Evolutionary conservation across 2,329 filamentous ascomycete species (phyloP).

Genomic region (Ascomycota sp.): DNA sequence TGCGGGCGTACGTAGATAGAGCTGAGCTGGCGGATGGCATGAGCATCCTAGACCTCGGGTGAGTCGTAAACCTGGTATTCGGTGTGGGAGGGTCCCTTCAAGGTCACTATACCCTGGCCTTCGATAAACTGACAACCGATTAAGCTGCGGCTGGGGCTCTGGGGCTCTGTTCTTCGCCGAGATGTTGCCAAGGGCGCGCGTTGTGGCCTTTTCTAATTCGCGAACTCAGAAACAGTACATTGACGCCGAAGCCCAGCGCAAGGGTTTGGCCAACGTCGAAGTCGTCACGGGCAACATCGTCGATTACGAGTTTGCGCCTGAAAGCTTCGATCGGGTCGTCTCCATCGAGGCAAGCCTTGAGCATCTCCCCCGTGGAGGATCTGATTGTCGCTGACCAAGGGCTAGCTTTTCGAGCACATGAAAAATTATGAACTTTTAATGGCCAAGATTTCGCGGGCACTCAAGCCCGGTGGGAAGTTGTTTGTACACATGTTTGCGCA

Average conservation of each 20-base stretch:
- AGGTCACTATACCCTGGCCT: too few species aligned
- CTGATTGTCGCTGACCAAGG: background rate
- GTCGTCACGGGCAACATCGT: constrained; percentile 49
- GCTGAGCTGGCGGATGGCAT: constrained; percentile 38
- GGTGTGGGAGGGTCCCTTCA: too few species aligned
- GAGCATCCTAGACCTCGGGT: constrained; percentile 42
- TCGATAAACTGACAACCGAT: too few species aligned
- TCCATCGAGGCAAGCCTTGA: constrained; percentile 32
- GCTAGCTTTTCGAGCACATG: constrained; percentile 58
- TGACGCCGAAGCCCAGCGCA: constrained; percentile 32
- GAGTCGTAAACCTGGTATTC: constrained; percentile 4
- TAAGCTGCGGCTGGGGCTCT: constrained; percentile 49
- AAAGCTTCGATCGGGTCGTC: constrained; percentile 41
- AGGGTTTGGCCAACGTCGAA: constrained; percentile 36
- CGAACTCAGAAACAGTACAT: constrained; percentile 48
- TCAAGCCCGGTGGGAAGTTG: constrained; percentile 43
- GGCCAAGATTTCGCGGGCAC: constrained; percentile 36
- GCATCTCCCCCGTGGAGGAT: background rate
- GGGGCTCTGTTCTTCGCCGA: constrained; percentile 45
- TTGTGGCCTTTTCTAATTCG: constrained; percentile 52
- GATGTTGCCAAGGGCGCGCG: constrained; percentile 35
- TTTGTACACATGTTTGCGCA: constrained; percentile 52
- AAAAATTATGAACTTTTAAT: constrained; percentile 53
- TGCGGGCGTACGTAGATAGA: constrained; percentile 39
- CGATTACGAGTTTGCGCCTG: constrained; percentile 39